Conservation (phyloP, 495 filamentous ascomycete genomes). For the Rhizodiscina lignyota region DNA sequence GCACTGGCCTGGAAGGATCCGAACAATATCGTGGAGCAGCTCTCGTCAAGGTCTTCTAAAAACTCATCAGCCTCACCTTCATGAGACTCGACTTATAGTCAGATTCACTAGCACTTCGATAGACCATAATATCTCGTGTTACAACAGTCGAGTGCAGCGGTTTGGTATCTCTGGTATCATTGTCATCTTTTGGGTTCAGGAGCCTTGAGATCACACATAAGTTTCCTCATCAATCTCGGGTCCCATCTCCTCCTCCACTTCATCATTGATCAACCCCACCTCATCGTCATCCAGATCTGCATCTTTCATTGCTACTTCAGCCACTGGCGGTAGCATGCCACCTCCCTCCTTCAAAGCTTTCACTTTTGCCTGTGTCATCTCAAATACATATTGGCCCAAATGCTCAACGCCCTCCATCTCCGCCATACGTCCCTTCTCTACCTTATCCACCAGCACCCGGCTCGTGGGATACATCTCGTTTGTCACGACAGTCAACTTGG, state of each 20-base stretch:
- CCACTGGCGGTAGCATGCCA: conserved; percentile 7
- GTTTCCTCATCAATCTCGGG: not conserved
- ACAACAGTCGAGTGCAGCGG: no score
- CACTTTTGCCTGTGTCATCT: conserved; percentile 84
- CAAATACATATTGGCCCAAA: conserved; percentile 89
- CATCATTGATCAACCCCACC: conserved; percentile 16
- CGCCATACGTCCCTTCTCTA: conserved; percentile 29
- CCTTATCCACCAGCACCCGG: conserved; percentile 31
- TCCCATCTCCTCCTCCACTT: not conserved
- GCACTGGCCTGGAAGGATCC: conserved; percentile 23
- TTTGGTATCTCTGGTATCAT: no score
- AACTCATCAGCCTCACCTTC: no score
- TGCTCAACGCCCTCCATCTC: conserved; percentile 88
- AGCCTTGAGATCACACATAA: no score
- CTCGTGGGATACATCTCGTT: conserved; percentile 73
- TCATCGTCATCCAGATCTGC: conserved; percentile 14
- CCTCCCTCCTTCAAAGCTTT: conserved; percentile 36
- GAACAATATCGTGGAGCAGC: conserved; percentile 23
- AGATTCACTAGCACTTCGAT: no score
- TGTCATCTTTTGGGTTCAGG: no score
- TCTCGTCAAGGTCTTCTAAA: conserved; percentile 8
- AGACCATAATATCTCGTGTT: no score
- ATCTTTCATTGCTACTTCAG: conserved; percentile 3
- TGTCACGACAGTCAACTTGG: conserved; percentile 63
- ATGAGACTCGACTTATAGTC: no score